Evolutionary conservation across 139 green algal species (phyloP).

Genomic region (Klebsormidium nitens): DNA sequence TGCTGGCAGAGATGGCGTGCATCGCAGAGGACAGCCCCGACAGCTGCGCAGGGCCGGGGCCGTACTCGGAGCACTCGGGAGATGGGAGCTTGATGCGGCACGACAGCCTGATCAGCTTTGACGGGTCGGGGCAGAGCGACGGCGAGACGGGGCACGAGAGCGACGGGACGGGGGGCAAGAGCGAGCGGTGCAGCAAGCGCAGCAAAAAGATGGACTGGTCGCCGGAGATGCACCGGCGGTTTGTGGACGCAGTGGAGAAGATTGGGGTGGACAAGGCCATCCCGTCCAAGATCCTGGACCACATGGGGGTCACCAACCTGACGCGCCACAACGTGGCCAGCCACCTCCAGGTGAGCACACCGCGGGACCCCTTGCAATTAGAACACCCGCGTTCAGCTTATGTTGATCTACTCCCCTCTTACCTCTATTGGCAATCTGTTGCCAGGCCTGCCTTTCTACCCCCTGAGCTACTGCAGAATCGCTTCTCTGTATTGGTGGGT

Average conservation of each 20-base stretch:
- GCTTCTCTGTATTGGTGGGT: too few relatives aligned
- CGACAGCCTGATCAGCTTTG: background rate
- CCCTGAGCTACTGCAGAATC: too few relatives aligned
- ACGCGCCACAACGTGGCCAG: constrained; percentile 58
- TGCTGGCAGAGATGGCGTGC: background rate
- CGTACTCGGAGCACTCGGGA: background rate
- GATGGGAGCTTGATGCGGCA: background rate
- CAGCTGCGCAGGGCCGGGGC: background rate
- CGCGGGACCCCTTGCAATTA: too few relatives aligned
- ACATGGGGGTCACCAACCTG: constrained; percentile 50
- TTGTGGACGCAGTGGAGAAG: constrained; percentile 54
- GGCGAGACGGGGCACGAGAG: background rate
- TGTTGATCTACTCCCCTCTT: too few relatives aligned
- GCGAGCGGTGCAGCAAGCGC: background rate
- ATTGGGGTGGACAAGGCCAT: constrained; percentile 57
- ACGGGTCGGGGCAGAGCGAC: background rate
- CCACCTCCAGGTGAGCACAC: constrained; percentile 61
- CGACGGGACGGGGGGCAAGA: background rate
- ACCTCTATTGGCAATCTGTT: too few relatives aligned
- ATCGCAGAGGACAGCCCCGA: background rate
- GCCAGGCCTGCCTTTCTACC: too few relatives aligned
- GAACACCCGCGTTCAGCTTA: too few relatives aligned
- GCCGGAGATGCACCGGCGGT: constrained; percentile 46
- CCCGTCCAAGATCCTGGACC: constrained; percentile 49
- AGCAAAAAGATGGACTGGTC: constrained; percentile 51